phyloP scores from a whole-genome alignment of 148 eudicot species.

The Heliamphora exappendiculata region DNA sequence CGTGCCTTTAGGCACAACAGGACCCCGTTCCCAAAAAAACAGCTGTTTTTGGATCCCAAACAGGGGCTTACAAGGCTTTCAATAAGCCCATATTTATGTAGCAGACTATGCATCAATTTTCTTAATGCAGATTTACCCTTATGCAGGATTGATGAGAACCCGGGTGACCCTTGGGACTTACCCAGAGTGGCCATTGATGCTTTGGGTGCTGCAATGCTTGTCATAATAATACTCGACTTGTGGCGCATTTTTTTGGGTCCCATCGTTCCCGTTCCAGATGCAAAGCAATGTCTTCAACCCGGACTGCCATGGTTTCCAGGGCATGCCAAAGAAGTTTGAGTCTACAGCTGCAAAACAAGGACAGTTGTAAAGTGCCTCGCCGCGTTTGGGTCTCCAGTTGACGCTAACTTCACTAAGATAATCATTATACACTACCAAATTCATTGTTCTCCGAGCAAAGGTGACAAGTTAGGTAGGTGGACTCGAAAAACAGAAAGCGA shows the following conservation, averaged over 20 bases:
- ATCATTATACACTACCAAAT: background rate
- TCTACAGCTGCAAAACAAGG: background rate
- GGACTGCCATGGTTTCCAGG: conserved; percentile 79
- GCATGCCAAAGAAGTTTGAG: conserved; percentile 19
- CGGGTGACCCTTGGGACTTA: conserved; percentile 66
- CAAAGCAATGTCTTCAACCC: conserved; percentile 58
- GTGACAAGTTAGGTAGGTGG: background rate
- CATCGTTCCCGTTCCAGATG: conserved; percentile 54
- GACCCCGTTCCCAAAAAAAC: no score
- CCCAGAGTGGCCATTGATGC: conserved; percentile 86
- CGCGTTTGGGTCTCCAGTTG: background rate
- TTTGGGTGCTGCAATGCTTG: conserved; percentile 95
- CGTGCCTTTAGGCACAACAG: no score
- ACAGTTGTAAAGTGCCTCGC: background rate
- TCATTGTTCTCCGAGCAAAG: background rate
- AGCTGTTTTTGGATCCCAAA: no score
- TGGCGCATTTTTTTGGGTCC: conserved; percentile 94
- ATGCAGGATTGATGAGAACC: conserved; percentile 80
- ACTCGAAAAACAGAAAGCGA: background rate
- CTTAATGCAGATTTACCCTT: background rate
- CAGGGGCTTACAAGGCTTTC: background rate
- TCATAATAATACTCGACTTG: conserved; percentile 83
- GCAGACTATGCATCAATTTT: background rate
- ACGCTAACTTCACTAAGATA: background rate
- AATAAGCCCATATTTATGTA: no score